Conservation (phyloP, 2,329 filamentous ascomycete species). For the Phyllosticta paracitricarpa region DNA sequence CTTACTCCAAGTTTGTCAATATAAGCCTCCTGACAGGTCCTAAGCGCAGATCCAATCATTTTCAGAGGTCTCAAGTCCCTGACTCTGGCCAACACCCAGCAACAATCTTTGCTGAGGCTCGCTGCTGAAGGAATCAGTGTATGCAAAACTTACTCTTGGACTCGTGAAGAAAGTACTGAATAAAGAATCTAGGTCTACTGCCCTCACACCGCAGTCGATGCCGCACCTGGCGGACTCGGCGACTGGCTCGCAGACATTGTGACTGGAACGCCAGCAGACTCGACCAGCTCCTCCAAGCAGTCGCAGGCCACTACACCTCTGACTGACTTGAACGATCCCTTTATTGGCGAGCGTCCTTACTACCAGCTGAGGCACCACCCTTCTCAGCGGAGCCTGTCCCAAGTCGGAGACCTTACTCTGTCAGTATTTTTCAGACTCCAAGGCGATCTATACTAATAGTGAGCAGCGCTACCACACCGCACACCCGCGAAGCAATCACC, state of each 20-base stretch:
- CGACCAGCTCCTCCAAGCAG: constrained; percentile 11
- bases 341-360: constrained; percentile 15
- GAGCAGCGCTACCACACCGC: constrained; percentile 16
- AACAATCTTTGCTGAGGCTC: constrained; percentile 71
- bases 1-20: background rate
- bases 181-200: constrained; percentile 55
- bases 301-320: background rate
- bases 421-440: background rate
- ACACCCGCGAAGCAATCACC: constrained; percentile 45
- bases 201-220: constrained; percentile 91
- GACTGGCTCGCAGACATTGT: constrained; percentile 91
- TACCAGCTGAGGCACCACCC: constrained; percentile 39
- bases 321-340: constrained; percentile 17
- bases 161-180: background rate
- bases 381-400: constrained; percentile 24
- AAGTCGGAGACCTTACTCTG: constrained; percentile 2
- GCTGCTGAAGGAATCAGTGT: constrained; percentile 77
- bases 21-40: constrained; percentile 15
- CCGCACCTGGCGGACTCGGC: constrained; percentile 72
- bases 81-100: constrained; percentile 75
- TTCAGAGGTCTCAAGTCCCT: constrained; percentile 87
- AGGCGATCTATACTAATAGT: background rate
- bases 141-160: background rate
- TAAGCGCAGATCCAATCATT: constrained; percentile 74
- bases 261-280: constrained; percentile 41